These are phyloP conservation scores for Hygrocybe coccinea DNA, from an alignment of 768 basidiomycete genomes.

Conservation along the genomic window DNA sequence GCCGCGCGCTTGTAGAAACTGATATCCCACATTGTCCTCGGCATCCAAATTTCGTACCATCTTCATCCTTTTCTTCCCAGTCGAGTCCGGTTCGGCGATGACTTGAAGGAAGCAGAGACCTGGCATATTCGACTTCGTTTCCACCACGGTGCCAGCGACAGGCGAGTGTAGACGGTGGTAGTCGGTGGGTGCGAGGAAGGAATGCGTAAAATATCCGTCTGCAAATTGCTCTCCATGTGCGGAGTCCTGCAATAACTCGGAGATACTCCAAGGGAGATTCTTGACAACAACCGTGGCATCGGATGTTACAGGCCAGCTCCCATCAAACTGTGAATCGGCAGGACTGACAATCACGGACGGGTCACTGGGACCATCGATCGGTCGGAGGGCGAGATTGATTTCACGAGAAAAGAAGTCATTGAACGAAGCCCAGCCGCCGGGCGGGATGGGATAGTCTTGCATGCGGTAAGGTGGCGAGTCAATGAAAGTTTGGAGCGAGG, in stretches of 20 bases:
- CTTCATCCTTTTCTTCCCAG: neutral
- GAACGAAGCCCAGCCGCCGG: neutral
- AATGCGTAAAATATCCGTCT: neutral
- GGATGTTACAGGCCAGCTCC: neutral
- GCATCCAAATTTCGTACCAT: neutral
- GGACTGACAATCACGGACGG: neutral
- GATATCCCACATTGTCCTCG: neutral
- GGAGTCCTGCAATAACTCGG: neutral
- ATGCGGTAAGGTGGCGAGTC: neutral
- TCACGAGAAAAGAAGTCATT: neutral
- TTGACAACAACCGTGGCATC: neutral
- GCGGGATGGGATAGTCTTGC: neutral
- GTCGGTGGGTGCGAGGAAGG: neutral
- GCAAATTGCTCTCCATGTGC: neutral
- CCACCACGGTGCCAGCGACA: neutral
- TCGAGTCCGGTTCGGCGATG: conserved; percentile 26
- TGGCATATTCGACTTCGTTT: neutral
- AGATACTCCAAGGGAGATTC: neutral
- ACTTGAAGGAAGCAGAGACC: neutral
- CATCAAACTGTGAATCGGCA: neutral
- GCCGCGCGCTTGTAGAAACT: neutral
- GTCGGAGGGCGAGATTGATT: neutral
- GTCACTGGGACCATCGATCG: neutral
- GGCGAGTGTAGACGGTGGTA: neutral
- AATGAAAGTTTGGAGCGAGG: neutral